phyloP scores from a whole-genome alignment of 495 filamentous ascomycete species.

The Neurospora sp. region DNA sequence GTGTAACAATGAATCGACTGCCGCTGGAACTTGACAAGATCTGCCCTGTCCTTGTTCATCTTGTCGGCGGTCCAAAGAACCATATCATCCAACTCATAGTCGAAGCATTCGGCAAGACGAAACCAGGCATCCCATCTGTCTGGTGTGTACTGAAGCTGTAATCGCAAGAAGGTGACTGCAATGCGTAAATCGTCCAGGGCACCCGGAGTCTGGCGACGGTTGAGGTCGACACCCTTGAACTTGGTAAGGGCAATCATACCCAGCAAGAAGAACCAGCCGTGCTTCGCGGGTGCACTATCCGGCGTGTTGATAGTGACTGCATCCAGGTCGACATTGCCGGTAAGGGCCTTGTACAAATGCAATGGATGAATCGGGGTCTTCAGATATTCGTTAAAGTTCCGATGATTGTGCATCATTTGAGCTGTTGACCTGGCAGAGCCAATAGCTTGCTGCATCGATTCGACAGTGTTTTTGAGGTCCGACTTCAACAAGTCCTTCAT shows the following conservation, averaged over 20 bases:
- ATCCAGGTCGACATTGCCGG: slow-evolving; percentile 58
- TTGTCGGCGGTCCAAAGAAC: slow-evolving; percentile 95
- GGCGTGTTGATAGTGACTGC: slow-evolving; percentile 39
- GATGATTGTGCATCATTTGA: slow-evolving; percentile 62
- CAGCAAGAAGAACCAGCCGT: slow-evolving; percentile 87
- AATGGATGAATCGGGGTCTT: slow-evolving; percentile 74
- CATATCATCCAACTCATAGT: slow-evolving; percentile 82
- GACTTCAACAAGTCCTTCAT: slow-evolving; percentile 88
- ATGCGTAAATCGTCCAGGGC: slow-evolving; percentile 81
- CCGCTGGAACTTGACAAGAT: slow-evolving; percentile 68
- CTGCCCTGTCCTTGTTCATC: slow-evolving; percentile 72
- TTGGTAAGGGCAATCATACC: slow-evolving; percentile 81
- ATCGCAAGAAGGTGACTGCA: slow-evolving; percentile 68
- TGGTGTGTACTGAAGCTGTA: slow-evolving; percentile 75
- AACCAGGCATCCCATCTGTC: slow-evolving; percentile 97
- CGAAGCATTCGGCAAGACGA: slow-evolving; percentile 82
- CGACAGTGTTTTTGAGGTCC: slow-evolving; percentile 77
- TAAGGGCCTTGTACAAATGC: slow-evolving; percentile 65
- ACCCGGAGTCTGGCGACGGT: slow-evolving; percentile 65
- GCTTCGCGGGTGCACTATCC: slow-evolving; percentile 55
- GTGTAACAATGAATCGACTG: slow-evolving; percentile 86
- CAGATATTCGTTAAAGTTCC: slow-evolving; percentile 64
- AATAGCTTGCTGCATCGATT: slow-evolving; percentile 68
- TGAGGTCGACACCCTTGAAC: slow-evolving; percentile 60
- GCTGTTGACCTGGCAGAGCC: slow-evolving; percentile 52